Evolutionary conservation across 2,329 filamentous ascomycete genomes (phyloP), one percentile per base, ranked within the genome.

Genomic region (Fusarium chlamydosporum): DNA sequence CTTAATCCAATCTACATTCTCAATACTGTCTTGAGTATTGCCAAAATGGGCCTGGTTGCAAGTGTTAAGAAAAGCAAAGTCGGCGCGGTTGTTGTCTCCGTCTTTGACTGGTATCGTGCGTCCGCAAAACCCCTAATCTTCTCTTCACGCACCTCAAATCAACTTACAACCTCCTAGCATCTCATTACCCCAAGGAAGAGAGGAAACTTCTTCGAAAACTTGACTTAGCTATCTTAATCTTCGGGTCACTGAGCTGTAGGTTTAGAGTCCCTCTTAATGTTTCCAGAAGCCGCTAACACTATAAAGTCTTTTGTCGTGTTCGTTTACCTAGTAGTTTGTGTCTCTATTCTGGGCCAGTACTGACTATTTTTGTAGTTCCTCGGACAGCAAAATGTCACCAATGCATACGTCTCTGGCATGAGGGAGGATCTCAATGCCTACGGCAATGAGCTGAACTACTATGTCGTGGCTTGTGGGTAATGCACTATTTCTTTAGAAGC

Each of bases 101-200:
- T 61, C 1, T 59, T 61, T 35, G 55, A 61, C 7, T 61, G 57
- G 57, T 61, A 61, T 0, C 55, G 42, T 61, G 4, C 1, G 54
- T 33, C 8, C 1, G 4, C 7, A 4, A 0, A 11, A 13, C 18
- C 16, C 26, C 12, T 26, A 4, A 12, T 29, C 4, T 6, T 16
- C 2, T 18, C 7, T 18, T 15, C 4, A 4, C 6, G 1, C 7
- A 4, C 1, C 2, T 1, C 3, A 4, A 8, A 4, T 9, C 12
- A 0, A 8, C 56, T 59, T 2, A 59, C 10, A n/a, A 1, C 11
- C 0, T 0, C 8, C 10, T 0, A 61, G 57, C 57, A 2, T 61
- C 42, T 0, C 6, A 43, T 5, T 60, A 61, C 0, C 42, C 42
- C 0, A 61, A 43, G 20, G 55, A 61, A 23, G 57, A 61, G 20